These are phyloP conservation scores for Tremella fuciformis DNA, from an alignment of 768 basidiomycete genomes.

Conservation along the genomic window DNA sequence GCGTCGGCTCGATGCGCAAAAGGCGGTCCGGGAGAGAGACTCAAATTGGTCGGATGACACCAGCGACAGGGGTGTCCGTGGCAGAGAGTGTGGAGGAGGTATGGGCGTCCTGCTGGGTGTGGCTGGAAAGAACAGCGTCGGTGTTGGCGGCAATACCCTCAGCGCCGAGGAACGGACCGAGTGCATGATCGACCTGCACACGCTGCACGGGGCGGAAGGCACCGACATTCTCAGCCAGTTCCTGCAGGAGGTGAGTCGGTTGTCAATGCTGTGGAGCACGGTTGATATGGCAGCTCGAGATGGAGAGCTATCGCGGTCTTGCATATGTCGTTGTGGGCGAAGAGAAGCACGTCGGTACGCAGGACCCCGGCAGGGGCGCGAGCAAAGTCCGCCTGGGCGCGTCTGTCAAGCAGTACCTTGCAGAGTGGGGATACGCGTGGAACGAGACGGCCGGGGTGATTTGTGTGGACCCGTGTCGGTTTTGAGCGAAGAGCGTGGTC, in stretches of 20 bases:
- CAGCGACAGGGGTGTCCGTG: conserved; percentile 69
- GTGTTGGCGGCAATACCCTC: conserved; percentile 58
- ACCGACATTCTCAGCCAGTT: conserved; percentile 87
- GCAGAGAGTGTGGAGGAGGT: conserved; percentile 72
- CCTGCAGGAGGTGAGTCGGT: conserved; percentile 69
- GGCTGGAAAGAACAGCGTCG: conserved; percentile 56
- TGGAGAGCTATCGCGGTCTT: conserved; percentile 80
- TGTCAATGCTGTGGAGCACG: background rate
- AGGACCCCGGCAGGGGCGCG: conserved; percentile 74
- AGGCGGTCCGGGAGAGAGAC: conserved; percentile 70
- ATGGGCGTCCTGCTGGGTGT: conserved; percentile 86
- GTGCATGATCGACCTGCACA: conserved; percentile 82
- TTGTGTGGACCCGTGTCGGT: conserved; percentile 64
- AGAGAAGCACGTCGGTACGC: conserved; percentile 92
- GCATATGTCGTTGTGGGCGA: conserved; percentile 91
- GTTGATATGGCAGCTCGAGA: conserved; percentile 64
- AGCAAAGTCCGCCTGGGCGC: conserved; percentile 78
- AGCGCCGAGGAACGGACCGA: conserved; percentile 88
- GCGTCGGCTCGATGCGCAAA: conserved; percentile 69
- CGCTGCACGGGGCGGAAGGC: conserved; percentile 88
- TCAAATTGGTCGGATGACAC: conserved; percentile 66
- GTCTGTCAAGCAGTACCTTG: conserved; percentile 84
- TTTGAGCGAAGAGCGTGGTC: background rate
- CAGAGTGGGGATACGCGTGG: conserved; percentile 95
- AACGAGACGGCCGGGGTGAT: conserved; percentile 85